Base-by-base conservation (phyloP, 2,329 filamentous ascomycete species). In the Macrophomina tecta region DNA sequence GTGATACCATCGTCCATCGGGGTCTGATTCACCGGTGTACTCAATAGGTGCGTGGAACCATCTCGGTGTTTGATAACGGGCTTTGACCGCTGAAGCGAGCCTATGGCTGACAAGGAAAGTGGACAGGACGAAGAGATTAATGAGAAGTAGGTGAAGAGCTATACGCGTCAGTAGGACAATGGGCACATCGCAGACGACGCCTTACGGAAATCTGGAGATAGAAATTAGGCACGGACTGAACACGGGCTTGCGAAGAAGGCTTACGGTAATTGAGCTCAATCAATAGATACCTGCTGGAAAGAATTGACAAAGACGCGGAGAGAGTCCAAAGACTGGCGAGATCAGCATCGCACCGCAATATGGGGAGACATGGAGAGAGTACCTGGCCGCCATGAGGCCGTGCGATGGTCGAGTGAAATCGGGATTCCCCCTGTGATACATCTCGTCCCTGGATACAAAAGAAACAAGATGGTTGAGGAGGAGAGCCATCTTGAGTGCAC, bases 111-210 rank as follows among this genome's bases (percentile, higher is more conserved):
- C 30, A 65, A 63, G n/a, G 45, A 64, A 16, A 23, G n/a, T 63
- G 7, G 67, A 67, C 14, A 68, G 56, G n/a, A 45, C 64, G 11
- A 73, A 36, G 70, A 49, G 65, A 45, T 34, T 69, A 40, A 66
- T 68, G 67, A 28, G 73, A 12, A 48, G 71, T 64, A 52, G 72
- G 28, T 30, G 74, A 71, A 56, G 70, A 73, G 64, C 74, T 66
- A 18, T 5, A 11, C n/a, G 2, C 2, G 53, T 61, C 23, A 66
- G 53, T 32, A 18, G 3, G 34, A n/a, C 14, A n/a, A 34, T 1
- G n/a, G 30, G 18, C 51, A 32, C 16, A 14, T 38, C n/a, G 8
- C 11, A 7, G 42, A 16, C 5, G 30, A 9, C 2, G 9, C 9
- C 64, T 34, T 58, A 66, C 64, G 64, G 12, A 60, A 66, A 52